Evolutionary conservation across 768 basidiomycete genomes (phyloP), one percentile per base, ranked within the genome.

Genomic region (Tricholoma sp.): DNA sequence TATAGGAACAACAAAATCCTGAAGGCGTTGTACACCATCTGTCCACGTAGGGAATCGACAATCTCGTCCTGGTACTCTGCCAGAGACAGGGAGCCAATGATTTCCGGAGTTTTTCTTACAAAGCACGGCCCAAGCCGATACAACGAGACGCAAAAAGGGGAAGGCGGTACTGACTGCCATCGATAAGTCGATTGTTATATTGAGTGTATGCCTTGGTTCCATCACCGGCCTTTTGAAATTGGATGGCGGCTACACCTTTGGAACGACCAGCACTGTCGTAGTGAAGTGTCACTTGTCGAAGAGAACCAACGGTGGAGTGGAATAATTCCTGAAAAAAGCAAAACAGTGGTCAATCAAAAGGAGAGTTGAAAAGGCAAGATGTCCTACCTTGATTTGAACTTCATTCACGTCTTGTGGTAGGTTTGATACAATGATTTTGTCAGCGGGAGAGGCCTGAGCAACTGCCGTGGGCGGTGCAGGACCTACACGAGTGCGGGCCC

Each of bases 141-240:
- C 54, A 58, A 61, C 67, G 70, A 50, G 47, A 75, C 64, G 71
- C 69, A 71, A 72, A 72, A 70, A 71, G 67, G 70, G 71, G 72
- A 74, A 79, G 80, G 76, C 78, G 84, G 81, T 90, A 98, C 97
- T 94, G 89, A 99, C 97, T 97, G 80, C 94, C 94, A 88, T 99
- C 97, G 85, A 99, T 95, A 77, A 98, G 89, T 71, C 97, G 89
- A 77, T 91, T 92, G 83, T 99, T 93, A 80, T 98, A 99, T 63
- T 91, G 84, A 65, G 89, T 82, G 73, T 86, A 94, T 2, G 97
- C 97, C 80, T 88, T 92, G 71, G 85, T 85, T 57, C 88, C 97
- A 67, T 95, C 93, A 57, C 94, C 95, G 66, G 86, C 87, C 66
- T 82, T 83, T 65, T 79, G 77, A 81, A 98, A 98, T 63, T 84